Conservation (phyloP, 352 stramenopile genomes). For the Phytophthora melonis region DNA sequence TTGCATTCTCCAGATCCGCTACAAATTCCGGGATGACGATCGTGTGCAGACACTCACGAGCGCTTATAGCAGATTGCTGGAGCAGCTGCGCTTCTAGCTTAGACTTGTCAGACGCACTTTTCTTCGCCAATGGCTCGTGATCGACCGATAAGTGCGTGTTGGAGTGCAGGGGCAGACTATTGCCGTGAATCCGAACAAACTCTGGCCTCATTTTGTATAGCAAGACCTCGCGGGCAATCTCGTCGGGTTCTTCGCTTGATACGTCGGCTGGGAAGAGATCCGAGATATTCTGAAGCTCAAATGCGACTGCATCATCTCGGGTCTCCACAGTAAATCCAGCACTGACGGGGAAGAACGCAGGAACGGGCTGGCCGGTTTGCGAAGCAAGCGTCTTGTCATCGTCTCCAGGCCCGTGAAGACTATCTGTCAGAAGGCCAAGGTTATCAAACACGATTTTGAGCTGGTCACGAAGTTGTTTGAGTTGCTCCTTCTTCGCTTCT, state of each 20-base stretch:
- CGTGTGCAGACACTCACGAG: constrained; percentile 47
- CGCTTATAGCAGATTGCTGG: constrained; percentile 45
- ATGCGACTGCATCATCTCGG: background rate
- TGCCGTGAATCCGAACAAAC: constrained; percentile 54
- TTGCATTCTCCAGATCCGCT: constrained; percentile 44
- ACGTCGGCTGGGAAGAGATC: constrained; percentile 49
- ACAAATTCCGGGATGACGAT: constrained; percentile 63
- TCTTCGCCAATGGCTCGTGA: background rate
- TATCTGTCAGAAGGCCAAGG: constrained; percentile 50
- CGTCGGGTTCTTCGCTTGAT: constrained; percentile 19
- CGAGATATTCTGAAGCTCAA: constrained; percentile 42
- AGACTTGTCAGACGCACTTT: constrained; percentile 13
- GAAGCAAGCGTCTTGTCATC: constrained; percentile 6
- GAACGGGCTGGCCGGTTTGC: background rate
- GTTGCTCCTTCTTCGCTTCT: constrained; percentile 6
- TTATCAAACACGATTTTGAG: constrained; percentile 35
- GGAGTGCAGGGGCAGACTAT: constrained; percentile 46
- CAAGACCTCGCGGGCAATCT: constrained; percentile 14
- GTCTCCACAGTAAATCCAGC: constrained; percentile 27
- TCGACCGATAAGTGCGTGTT: constrained; percentile 35
- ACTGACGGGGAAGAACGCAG: constrained; percentile 31
- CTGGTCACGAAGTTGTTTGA: constrained; percentile 21
- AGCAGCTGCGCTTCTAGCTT: constrained; percentile 45
- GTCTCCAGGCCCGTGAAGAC: constrained; percentile 13
- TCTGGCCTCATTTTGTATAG: constrained; percentile 60